These are phyloP conservation scores for Cladophialophora psammophila DNA, from an alignment of 2,329 filamentous ascomycete genomes.

Conservation along the genomic window DNA sequence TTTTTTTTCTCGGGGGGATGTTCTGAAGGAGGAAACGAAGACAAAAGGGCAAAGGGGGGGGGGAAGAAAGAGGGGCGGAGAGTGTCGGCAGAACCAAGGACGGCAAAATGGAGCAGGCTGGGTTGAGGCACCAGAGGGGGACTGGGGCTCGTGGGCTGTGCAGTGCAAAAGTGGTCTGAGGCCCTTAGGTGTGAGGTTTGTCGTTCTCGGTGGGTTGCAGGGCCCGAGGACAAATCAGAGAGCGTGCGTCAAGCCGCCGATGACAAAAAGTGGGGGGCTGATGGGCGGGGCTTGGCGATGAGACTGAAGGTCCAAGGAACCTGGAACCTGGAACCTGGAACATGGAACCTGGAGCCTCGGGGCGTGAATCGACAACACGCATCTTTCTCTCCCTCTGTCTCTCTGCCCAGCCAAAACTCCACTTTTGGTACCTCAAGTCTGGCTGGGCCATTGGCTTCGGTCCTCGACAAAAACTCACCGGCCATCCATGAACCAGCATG, in stretches of 20 bases:
- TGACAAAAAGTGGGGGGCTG: conserved; percentile 13
- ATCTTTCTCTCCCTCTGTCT: background rate
- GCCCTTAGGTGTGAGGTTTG: background rate
- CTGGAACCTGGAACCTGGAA: background rate
- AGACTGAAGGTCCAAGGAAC: background rate
- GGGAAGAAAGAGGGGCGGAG: conserved; percentile 20
- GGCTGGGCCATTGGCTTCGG: background rate
- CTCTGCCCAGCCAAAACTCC: background rate
- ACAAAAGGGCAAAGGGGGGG: conserved; percentile 9
- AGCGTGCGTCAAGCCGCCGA: conserved; percentile 8
- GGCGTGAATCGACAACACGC: background rate
- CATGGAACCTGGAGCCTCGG: background rate
- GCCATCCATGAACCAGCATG: conserved; percentile 1
- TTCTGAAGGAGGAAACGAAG: conserved; percentile 25
- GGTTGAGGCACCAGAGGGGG: background rate
- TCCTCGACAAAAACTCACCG: conserved; percentile 19
- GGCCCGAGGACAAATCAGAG: conserved; percentile 2
- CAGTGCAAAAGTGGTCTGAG: conserved; percentile 20
- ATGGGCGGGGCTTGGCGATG: conserved; percentile 12
- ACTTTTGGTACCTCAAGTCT: conserved; percentile 1
- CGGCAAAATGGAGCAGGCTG: conserved; percentile 17
- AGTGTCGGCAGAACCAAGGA: conserved; percentile 17
- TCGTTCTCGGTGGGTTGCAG: conserved; percentile 24
- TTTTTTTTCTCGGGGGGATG: background rate
- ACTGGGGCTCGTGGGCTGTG: conserved; percentile 8